Evolutionary conservation across 1,284 basidiomycete species (phyloP), one percentile per base, ranked within the genome.

Genomic region (Veloboletus limbatus): DNA sequence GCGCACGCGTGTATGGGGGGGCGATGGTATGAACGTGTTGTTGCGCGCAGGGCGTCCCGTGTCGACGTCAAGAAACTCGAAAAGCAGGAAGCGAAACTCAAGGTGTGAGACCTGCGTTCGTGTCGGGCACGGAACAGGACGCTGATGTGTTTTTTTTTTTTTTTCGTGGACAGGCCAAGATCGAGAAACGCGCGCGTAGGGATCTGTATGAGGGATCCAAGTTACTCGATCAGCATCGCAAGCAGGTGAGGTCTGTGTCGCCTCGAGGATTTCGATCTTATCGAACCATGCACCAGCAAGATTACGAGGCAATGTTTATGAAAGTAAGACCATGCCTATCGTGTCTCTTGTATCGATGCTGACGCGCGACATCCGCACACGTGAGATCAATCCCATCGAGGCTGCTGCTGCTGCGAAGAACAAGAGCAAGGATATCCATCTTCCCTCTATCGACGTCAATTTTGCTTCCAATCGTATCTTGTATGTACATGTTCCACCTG

Each of bases 271-370:
- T 8, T 13, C 16, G 28, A 25, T 26, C 31, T 55, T 53, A 54
- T 57, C 24, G 48, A 27, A 26, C 25, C 14, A 17, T 10, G 24
- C 46, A 4, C 27, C 59, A 96, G 83, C 90, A 96, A 85, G 84
- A 85, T 21, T 98, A 98, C 73, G 95, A 98, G 67, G 96, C 98
- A 66, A 87, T 98, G 84, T 99, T 96, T 73, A 91, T 99, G 88
- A 92, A 96, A 76, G 85, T 77, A 43, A 18, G 59, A 24, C 33
- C 30, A 3, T 26, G 18, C 5, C 9, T 26, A 9, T 27, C 20
- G 13, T 17, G 9, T 41, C 25, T 6, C 32, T 21, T n/a, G n/a
- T n/a, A 2, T 43, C 16, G 8, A 22, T 45, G 27, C 21, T 30
- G n/a, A n/a, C 31, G 25, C 20, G 3, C 43, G 35, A 31, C 46